Base-by-base conservation (phyloP, 192 early-diverging fungal species). In the Podila verticillata region DNA sequence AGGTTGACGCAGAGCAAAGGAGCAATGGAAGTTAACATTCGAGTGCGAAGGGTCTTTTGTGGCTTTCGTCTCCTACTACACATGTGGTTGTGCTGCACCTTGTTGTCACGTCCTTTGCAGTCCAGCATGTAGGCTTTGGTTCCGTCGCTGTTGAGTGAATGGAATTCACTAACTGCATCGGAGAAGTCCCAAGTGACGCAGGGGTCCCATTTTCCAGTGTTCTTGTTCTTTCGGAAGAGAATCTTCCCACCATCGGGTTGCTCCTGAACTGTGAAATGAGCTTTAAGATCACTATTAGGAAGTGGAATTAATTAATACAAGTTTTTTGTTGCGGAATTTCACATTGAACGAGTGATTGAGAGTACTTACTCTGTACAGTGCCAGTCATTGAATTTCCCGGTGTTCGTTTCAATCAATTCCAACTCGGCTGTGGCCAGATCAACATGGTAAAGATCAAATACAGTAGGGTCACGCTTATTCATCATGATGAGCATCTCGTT, bases 381-480 rank as follows among this genome's bases (percentile, higher is more conserved):
- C 57, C 57, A 68, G 0, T 68, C 36, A 20, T 0, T 8, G 63
- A 58, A 82, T 6, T 44, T 32, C 15, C 32, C 44, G 35, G 65
- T 81, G 36, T 83, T 83, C 24, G 66, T 70, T 48, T 81, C 57
- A 28, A 82, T 29, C 39, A 82, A 30, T 19, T 82, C 34, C 15
- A 51, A 26, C 64, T 72, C 79, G 19, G 67, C 79, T n/a, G 82
- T 81, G 22, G 29, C 54, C 20, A 83, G 57, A 29, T 83, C 47
- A 32, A 75, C 48, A 34, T 48, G 49, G 30, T 74, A 47, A 8
- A 83, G 69, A 36, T 75, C 73, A 31, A 82, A 68, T 17, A 62
- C 70, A 7, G 54, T 13, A 7, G 79, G 63, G 24, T 82, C 80
- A 32, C 73, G 81, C 39, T 82, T 61, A 35, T 82, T 82, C 35